A percentile compares a stretch with the other conserved stretches of the same genome.
These are phyloP conservation scores for Kwoniella dendrophila DNA, from an alignment of 768 basidiomycete genomes.

Conservation along the genomic window DNA sequence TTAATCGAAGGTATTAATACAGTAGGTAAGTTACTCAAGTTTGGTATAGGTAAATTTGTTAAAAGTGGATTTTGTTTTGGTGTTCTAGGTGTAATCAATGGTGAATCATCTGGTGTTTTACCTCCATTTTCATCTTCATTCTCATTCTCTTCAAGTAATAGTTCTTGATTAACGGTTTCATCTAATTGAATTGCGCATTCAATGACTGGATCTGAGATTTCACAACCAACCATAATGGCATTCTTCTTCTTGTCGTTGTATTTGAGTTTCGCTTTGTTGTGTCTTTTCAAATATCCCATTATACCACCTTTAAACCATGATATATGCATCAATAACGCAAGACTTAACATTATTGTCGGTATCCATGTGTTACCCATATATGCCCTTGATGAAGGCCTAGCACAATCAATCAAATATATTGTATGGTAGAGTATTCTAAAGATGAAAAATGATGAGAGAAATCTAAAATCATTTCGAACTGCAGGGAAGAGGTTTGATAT, in stretches of 20 bases:
- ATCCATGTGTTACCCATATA: conserved; percentile 54
- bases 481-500: conserved; percentile 59
- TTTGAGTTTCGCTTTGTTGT: neutral
- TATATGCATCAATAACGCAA: conserved; percentile 62
- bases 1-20: conserved; percentile 3
- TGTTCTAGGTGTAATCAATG: conserved; percentile 46
- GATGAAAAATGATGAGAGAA: conserved; percentile 62
- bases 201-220: neutral
- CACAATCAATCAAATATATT: conserved; percentile 50
- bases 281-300: conserved; percentile 59
- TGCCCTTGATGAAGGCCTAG: conserved; percentile 38
- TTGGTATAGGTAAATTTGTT: conserved; percentile 8
- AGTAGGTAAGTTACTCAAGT: conserved; percentile 9
- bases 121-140: neutral
- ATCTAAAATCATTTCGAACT: conserved; percentile 61
- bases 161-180: neutral
- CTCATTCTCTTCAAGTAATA: neutral
- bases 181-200: neutral
- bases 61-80: conserved; percentile 25
- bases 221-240: neutral
- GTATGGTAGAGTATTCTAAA: conserved; percentile 62
- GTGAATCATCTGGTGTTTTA: conserved; percentile 39
- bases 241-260: conserved; percentile 1
- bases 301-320: conserved; percentile 64
- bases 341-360: conserved; percentile 58